Evolutionary conservation across 345 rosid genomes (phyloP).

Genomic region (Eucalyptus erythrocorys): DNA sequence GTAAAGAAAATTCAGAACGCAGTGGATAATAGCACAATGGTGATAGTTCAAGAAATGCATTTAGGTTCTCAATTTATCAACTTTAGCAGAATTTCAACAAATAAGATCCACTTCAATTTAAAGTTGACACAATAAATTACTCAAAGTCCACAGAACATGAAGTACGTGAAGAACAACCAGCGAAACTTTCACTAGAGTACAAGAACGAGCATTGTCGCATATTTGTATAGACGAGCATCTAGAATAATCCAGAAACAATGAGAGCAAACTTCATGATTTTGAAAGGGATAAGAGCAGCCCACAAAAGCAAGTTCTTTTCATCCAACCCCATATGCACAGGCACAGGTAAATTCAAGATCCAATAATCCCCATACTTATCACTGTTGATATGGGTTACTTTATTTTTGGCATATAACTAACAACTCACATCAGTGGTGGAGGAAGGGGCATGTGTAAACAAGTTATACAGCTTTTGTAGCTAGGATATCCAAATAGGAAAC

Average conservation of each 20-base stretch:
- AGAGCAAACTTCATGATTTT: not conserved
- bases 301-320: not conserved
- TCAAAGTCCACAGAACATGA: not conserved
- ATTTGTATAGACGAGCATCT: not conserved
- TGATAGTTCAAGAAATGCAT: not conserved
- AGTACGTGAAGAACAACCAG: not conserved
- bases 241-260: not conserved
- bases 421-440: not conserved
- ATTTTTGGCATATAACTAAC: not conserved
- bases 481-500: not conserved
- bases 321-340: not conserved
- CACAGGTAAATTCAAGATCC: not conserved
- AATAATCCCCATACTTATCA: not conserved
- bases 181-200: not conserved
- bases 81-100: not conserved
- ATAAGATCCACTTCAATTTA: not conserved
- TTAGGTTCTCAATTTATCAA: not conserved
- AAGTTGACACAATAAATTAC: not conserved
- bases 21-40: not conserved
- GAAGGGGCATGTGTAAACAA: not conserved
- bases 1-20: not conserved
- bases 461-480: not conserved
- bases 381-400: not conserved
- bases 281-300: not conserved
- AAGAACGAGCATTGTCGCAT: not conserved